Conservation (phyloP, 1,139 yeast species). For the Lodderomyces parapsilosis region DNA sequence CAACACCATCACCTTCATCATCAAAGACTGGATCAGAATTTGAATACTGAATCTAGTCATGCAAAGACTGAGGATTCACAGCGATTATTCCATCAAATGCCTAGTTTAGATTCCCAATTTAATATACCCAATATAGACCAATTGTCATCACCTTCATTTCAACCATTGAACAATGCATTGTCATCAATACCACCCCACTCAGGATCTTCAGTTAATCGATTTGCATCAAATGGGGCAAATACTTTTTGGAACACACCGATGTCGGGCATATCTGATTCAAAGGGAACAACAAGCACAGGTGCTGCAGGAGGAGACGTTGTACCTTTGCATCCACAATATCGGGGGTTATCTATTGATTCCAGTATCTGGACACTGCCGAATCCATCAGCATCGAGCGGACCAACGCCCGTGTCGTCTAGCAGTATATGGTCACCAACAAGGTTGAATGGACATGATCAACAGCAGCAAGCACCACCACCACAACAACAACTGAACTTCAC, state of each 20-base stretch:
- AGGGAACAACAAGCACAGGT: background rate
- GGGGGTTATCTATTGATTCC: conserved; percentile 9
- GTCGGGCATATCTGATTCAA: background rate
- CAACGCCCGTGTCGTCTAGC: conserved; percentile 1
- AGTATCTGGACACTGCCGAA: conserved; percentile 7
- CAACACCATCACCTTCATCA: background rate
- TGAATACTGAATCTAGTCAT: background rate
- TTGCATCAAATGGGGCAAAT: background rate
- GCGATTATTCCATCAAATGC: background rate
- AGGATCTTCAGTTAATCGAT: background rate
- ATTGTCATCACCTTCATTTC: conserved; percentile 1
- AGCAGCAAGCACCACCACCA: conserved; percentile 1
- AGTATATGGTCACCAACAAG: conserved; percentile 7
- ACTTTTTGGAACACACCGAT: conserved; percentile 1
- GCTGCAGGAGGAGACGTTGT: background rate
- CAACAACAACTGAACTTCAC: conserved; percentile 1
- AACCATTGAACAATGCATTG: background rate
- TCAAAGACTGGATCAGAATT: background rate
- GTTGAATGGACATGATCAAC: conserved; percentile 3
- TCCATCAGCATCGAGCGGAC: background rate
- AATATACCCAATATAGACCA: background rate
- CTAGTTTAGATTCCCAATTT: background rate
- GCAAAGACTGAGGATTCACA: background rate
- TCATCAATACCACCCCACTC: background rate
- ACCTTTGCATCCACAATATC: background rate